Evolutionary conservation across 2,329 filamentous ascomycete species (phyloP), one percentile per base, ranked within the genome.

Genomic region (Endoconidiophora laricicola): DNA sequence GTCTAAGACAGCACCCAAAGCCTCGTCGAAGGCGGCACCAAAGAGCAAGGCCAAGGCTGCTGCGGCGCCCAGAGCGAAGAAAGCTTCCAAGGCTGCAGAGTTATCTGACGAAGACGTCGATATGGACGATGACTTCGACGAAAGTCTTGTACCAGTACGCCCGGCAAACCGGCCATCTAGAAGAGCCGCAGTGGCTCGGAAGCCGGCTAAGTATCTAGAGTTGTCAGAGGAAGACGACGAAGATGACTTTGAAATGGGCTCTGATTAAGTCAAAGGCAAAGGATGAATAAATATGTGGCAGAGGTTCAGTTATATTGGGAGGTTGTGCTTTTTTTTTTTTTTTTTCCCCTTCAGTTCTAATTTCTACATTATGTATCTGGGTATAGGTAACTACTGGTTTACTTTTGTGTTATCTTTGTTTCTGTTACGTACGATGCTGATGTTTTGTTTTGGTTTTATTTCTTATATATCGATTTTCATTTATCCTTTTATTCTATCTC

Each of bases 101-200:
- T 38, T n/a, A 16, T 14, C 44, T 12, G 68, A 37, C 61, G 69
- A 24, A 62, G 65, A 4, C 33, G 58, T 63, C 20, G 63, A 65
- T 2, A 63, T 65, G 53, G 68, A 65, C 46, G 69, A 71, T 41
- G 69, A 71, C 52, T 62, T 64, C 16, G 72, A 72, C 53, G 66
- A 65, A 18, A 46, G 41, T 7, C 42, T 49, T 10, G 23, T 22
- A 18, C 29, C n/a, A 16, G 29, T 14, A 9, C 44, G 44, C 12
- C 36, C 29, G 5, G 37, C 47, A 16, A 16, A 26, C 12, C 37
- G 45, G 41, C 50, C 46, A 9, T 44, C 46, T 24, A 39, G 43
- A 7, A 29, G 49, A 40, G 49, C 55, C 22, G 55, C 56, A 16
- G 55, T 52, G 42, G 55, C 46, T 9, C 55, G 56, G 48, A 58